Evolutionary conservation across 1,139 yeast genomes (phyloP), one percentile per base, ranked within the genome.

Genomic region (Suhomyces ambrosiae): DNA sequence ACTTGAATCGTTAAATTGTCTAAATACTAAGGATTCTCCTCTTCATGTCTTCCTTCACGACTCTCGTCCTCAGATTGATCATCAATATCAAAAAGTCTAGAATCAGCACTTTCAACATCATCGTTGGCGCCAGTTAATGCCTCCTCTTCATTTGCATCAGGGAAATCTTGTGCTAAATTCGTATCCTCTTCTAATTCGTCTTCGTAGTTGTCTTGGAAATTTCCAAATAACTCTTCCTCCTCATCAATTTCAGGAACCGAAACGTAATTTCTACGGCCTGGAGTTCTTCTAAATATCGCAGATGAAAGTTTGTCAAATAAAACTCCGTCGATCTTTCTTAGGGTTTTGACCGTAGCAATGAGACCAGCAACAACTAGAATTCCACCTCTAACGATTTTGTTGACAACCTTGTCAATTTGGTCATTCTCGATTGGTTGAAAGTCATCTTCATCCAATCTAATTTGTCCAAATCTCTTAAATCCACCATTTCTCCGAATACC

Each of bases 401-500:
- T 85, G 3, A 85, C 85, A 11, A 75, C 74, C 33, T 67, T 76
- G 56, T 85, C 92, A 12, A 80, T 71, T n/a, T 56, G 53, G 46
- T 81, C 80, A 43, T 85, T 78, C 57, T 84, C 92, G 42, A 85
- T 79, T 10, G 86, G 75, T 16, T 73, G 68, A 50, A 77, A 65
- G 34, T 73, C 78, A 30, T 82, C 89, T 30, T 70, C 79, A 40
- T 82, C 92, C 33, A 90, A 73, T 52, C 96, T 72, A 40, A 90
- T 90, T 58, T 86, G 95, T 11, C 97, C 96, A 53, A 86, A 80
- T 50, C 88, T 71, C 42, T 81, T 72, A 58, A 86, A 82, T 6
- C 95, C 89, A 35, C 92, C 89, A 58, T 85, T 80, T 60, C 95
- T 75, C 44, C 84, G 76, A 41, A 85, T 79, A 14, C 95, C 95